Evolutionary conservation across 768 basidiomycete genomes (phyloP).

Genomic region (Naematelia encephala): DNA sequence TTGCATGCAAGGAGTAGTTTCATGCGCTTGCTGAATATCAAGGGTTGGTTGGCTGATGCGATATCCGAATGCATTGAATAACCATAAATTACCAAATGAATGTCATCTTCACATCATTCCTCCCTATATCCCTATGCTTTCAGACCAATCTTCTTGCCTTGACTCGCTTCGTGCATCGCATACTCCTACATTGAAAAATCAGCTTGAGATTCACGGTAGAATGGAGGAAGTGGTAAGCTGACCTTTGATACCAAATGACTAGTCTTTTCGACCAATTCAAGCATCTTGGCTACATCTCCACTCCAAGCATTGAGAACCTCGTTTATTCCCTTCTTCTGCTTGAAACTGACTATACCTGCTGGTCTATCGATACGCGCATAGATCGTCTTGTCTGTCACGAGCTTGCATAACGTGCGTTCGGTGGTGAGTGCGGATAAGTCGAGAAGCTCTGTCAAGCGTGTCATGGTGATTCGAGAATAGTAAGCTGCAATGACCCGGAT

Average conservation of each 20-base stretch:
- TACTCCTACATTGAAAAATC: constrained; percentile 16
- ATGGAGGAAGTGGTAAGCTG: constrained; percentile 12
- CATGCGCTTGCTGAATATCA: too few relatives aligned
- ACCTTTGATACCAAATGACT: constrained; percentile 60
- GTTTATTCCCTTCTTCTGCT: constrained; percentile 73
- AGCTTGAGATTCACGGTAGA: not conserved
- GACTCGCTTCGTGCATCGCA: constrained; percentile 30
- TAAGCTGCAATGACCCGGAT: constrained; percentile 91
- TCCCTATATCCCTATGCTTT: not conserved
- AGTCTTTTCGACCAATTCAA: constrained; percentile 93
- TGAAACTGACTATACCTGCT: constrained; percentile 82
- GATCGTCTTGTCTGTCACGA: constrained; percentile 87
- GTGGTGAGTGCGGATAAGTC: constrained; percentile 78
- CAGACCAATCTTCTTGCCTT: constrained; percentile 18
- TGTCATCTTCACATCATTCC: not conserved
- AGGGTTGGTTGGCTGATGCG: too few relatives aligned
- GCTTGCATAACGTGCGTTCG: constrained; percentile 79
- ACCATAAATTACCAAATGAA: not conserved
- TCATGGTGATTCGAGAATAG: constrained; percentile 86
- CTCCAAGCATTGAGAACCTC: constrained; percentile 99
- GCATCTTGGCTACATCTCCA: constrained; percentile 86
- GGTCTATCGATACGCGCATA: constrained; percentile 94
- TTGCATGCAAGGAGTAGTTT: too few relatives aligned
- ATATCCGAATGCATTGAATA: too few relatives aligned
- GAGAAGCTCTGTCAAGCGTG: constrained; percentile 77